These are phyloP conservation scores for Hypoxylon subgilvum DNA, from an alignment of 495 filamentous ascomycete genomes.

Conservation along the genomic window DNA sequence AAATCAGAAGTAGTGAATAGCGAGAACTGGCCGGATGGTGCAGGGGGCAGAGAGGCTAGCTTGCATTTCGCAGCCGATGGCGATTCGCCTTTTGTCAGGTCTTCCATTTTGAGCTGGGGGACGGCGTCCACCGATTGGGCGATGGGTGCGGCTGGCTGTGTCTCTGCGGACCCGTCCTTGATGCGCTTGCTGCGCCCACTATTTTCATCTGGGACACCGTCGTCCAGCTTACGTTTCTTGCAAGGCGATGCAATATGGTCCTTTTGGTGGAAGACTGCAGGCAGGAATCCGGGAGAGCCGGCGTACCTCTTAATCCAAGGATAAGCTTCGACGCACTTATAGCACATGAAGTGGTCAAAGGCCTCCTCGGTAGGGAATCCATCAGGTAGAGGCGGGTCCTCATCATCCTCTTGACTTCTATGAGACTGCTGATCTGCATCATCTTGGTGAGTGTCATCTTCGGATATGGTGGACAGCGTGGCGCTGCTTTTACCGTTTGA, in stretches of 20 bases:
- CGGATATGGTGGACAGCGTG: constrained; percentile 48
- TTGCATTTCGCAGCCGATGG: constrained; percentile 44
- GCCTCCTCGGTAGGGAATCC: constrained; percentile 88
- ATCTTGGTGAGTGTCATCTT: constrained; percentile 37
- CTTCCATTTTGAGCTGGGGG: constrained; percentile 34
- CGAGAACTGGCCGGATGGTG: constrained; percentile 67
- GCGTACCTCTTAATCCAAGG: constrained; percentile 94
- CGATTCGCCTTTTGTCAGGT: constrained; percentile 31
- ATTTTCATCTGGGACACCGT: constrained; percentile 55
- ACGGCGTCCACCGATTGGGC: constrained; percentile 14
- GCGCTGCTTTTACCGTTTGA: constrained; percentile 25
- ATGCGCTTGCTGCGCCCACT: constrained; percentile 62
- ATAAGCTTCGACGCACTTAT: constrained; percentile 85
- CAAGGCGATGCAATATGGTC: constrained; percentile 26
- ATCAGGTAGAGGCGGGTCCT: constrained; percentile 68
- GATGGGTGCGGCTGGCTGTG: constrained; percentile 9
- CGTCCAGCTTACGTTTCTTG: constrained; percentile 81
- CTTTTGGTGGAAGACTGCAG: constrained; percentile 61
- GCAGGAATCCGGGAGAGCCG: constrained; percentile 80
- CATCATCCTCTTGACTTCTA: constrained; percentile 49
- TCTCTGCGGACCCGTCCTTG: constrained; percentile 51
- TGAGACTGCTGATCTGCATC: constrained; percentile 27
- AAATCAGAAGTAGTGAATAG: constrained; percentile 80
- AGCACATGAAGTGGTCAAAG: constrained; percentile 90
- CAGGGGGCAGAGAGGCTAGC: constrained; percentile 56